Conservation (phyloP, 768 basidiomycete species). For the Postia placenta region DNA sequence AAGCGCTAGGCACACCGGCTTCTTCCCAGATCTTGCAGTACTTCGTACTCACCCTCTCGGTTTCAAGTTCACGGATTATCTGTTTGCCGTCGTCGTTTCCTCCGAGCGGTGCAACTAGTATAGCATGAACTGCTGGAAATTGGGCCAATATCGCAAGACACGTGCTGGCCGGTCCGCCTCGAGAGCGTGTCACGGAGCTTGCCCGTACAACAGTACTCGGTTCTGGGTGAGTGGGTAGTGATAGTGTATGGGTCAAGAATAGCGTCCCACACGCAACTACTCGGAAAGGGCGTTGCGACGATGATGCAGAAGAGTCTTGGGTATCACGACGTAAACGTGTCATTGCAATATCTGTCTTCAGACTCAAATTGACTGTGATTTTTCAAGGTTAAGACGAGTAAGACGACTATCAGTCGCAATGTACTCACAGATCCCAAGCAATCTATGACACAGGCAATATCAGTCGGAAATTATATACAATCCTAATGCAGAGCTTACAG, state of each 20-base stretch:
- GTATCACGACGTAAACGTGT: constrained; percentile 24
- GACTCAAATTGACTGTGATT: too few species aligned
- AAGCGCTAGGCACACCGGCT: constrained; percentile 72
- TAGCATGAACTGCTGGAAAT: constrained; percentile 57
- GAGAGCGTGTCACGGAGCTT: constrained; percentile 57
- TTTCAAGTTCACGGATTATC: constrained; percentile 59
- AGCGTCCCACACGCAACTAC: constrained; percentile 78
- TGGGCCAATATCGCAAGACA: constrained; percentile 69
- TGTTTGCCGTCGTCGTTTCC: constrained; percentile 64
- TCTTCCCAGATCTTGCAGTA: constrained; percentile 72
- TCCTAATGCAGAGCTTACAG: too few species aligned
- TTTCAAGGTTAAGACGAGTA: too few species aligned
- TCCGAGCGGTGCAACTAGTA: constrained; percentile 68
- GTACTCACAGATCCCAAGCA: too few species aligned
- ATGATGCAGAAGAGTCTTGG: constrained; percentile 13
- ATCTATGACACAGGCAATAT: too few species aligned
- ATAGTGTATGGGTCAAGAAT: constrained; percentile 70
- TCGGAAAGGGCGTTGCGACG: constrained; percentile 40
- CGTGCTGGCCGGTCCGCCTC: constrained; percentile 71
- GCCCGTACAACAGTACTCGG: constrained; percentile 60
- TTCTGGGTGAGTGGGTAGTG: constrained; percentile 51
- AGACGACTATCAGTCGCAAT: too few species aligned
- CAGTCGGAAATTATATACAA: too few species aligned
- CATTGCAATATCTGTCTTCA: constrained; percentile 13
- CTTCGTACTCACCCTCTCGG: constrained; percentile 60